Evolutionary conservation across 345 rosid genomes (phyloP).

Genomic region (Schrenkiella parvula): DNA sequence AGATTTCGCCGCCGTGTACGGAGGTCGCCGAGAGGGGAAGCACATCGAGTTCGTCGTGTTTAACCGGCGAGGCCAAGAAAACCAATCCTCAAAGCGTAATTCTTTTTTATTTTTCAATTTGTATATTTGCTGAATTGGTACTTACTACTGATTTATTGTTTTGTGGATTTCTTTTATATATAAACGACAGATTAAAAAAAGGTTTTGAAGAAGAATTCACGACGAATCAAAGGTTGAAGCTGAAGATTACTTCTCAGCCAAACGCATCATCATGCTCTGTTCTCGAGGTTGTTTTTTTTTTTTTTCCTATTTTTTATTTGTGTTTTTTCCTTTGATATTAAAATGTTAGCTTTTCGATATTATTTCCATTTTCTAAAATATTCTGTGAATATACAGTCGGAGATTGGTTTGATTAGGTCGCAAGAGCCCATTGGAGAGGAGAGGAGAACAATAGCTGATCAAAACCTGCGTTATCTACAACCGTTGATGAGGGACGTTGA

Average conservation of each 20-base stretch:
- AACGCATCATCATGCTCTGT: not conserved
- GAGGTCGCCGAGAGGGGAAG: slow-evolving; percentile 3
- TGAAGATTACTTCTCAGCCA: not conserved
- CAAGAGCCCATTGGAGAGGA: slow-evolving; percentile 18
- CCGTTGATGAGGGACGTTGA: slow-evolving; percentile 4
- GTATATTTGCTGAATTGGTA: not conserved
- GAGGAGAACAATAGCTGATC: not conserved
- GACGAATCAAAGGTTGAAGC: not conserved
- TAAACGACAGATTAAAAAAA: not conserved
- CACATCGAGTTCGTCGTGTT: slow-evolving; percentile 28
- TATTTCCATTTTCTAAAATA: slow-evolving; percentile 3
- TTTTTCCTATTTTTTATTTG: not conserved
- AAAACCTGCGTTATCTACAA: not conserved
- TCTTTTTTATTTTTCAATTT: not conserved
- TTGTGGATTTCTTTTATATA: not conserved
- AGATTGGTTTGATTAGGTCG: slow-evolving; percentile 2
- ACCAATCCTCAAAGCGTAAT: slow-evolving; percentile 3
- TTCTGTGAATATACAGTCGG: slow-evolving; percentile 14
- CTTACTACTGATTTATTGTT: not conserved
- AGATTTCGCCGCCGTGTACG: not conserved
- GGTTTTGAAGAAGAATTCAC: not conserved
- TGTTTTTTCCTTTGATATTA: not conserved
- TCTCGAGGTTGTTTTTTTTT: not conserved
- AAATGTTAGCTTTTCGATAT: not conserved
- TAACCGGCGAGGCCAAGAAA: slow-evolving; percentile 31